phyloP scores from a whole-genome alignment of 163 green algal genomes.

The Scenedesmus sp. region DNA sequence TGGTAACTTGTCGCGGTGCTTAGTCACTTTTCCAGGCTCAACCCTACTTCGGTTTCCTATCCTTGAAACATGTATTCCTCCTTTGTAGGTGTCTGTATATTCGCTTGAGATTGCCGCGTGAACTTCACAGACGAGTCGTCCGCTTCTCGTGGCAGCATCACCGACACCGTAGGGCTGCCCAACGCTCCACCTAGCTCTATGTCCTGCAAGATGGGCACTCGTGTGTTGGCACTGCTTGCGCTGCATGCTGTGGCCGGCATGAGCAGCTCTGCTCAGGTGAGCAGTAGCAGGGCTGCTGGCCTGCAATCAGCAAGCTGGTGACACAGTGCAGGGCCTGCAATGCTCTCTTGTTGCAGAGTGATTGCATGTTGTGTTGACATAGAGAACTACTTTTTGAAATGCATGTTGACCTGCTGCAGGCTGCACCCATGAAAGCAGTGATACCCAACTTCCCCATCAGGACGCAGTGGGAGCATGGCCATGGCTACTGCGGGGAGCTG shows the following conservation, averaged over 20 bases:
- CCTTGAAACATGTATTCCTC: too few species aligned
- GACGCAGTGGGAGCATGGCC: not conserved
- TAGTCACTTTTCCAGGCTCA: too few species aligned
- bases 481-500: slow-evolving; percentile 23
- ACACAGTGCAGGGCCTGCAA: not conserved
- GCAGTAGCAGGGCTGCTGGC: not conserved
- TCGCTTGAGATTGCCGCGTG: too few species aligned
- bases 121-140: too few species aligned
- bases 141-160: not conserved
- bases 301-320: not conserved
- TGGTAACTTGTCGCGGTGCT: too few species aligned
- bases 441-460: not conserved
- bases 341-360: not conserved
- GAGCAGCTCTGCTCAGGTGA: not conserved
- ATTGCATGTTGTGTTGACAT: too few species aligned
- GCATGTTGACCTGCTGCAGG: not conserved
- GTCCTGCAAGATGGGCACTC: not conserved
- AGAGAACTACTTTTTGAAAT: not conserved
- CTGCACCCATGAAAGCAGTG: not conserved
- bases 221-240: not conserved
- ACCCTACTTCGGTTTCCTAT: too few species aligned
- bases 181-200: not conserved
- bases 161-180: not conserved
- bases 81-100: too few species aligned
- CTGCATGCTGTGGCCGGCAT: not conserved